These are phyloP conservation scores for Mycena indigotica DNA, from an alignment of 768 basidiomycete genomes.

Conservation along the genomic window DNA sequence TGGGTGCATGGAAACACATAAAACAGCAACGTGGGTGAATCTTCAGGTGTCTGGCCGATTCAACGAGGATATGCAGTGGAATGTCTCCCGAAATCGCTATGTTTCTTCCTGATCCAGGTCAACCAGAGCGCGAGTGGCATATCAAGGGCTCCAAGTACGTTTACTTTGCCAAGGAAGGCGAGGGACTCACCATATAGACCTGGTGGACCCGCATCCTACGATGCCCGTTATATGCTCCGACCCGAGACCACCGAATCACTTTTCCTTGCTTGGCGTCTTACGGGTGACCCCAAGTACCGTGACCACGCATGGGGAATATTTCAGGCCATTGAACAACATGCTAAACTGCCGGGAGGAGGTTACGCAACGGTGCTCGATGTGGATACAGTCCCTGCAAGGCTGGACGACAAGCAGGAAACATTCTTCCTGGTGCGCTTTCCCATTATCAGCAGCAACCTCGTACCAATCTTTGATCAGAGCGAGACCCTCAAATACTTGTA, in stretches of 20 bases:
- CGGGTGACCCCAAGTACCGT: conserved; percentile 66
- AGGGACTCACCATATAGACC: conserved; percentile 10
- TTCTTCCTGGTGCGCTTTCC: conserved; percentile 61
- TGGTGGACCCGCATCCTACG: conserved; percentile 25
- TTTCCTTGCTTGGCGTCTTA: conserved; percentile 72
- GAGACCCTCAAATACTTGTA: conserved; percentile 79
- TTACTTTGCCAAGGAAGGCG: not conserved
- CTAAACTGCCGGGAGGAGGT: conserved; percentile 58
- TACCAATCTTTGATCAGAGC: conserved; percentile 42
- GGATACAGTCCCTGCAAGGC: conserved; percentile 55
- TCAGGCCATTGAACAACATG: conserved; percentile 68
- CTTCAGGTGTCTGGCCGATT: not conserved
- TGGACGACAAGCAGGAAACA: conserved; percentile 79
- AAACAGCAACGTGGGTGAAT: conserved; percentile 59
- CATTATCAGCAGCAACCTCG: not conserved
- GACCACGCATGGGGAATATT: conserved; percentile 75
- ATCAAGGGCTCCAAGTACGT: conserved; percentile 60
- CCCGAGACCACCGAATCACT: conserved; percentile 82
- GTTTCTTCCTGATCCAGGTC: conserved; percentile 48
- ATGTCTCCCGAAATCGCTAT: conserved; percentile 72
- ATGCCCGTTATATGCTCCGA: conserved; percentile 33
- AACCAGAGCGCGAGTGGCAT: conserved; percentile 60
- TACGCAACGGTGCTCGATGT: conserved; percentile 72
- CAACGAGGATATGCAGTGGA: conserved; percentile 41
- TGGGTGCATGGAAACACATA: conserved; percentile 70